Conservation (phyloP, 208 protist genomes). For the Tetramitus jugosus region DNA sequence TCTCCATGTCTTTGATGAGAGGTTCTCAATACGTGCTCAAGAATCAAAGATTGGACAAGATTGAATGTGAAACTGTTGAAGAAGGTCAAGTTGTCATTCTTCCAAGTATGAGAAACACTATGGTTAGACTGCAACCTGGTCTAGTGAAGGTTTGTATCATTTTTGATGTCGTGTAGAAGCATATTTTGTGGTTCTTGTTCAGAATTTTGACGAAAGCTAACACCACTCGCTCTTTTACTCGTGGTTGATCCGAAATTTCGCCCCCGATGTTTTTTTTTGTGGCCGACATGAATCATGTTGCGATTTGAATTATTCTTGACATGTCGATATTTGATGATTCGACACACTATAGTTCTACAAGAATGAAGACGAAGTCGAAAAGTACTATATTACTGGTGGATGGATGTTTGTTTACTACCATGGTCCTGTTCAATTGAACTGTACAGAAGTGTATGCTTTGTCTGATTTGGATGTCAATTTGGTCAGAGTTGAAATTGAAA, state of each 20-base stretch:
- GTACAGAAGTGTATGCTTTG: background rate
- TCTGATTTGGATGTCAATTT: slow-evolving; percentile 9
- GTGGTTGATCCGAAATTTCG: too few species aligned
- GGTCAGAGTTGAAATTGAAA: slow-evolving; percentile 1
- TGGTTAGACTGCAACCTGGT: too few species aligned
- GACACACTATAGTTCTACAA: background rate
- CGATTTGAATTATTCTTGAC: too few species aligned
- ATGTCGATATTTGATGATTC: too few species aligned
- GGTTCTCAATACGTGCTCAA: background rate
- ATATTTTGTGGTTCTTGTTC: too few species aligned
- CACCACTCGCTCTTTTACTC: too few species aligned
- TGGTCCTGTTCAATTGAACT: slow-evolving; percentile 6
- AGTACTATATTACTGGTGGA: background rate
- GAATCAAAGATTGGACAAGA: background rate
- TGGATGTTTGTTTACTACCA: background rate
- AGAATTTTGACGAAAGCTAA: too few species aligned
- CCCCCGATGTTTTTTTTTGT: too few species aligned
- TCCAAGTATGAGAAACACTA: too few species aligned
- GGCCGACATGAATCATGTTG: too few species aligned
- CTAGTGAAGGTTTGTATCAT: too few species aligned
- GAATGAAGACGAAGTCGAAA: background rate
- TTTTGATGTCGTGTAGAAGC: too few species aligned
- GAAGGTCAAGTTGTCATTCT: background rate
- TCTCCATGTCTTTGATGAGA: background rate
- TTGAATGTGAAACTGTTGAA: background rate